Base-by-base conservation (phyloP, 73 alveolate genomes). In the Symbiodinium natans region DNA sequence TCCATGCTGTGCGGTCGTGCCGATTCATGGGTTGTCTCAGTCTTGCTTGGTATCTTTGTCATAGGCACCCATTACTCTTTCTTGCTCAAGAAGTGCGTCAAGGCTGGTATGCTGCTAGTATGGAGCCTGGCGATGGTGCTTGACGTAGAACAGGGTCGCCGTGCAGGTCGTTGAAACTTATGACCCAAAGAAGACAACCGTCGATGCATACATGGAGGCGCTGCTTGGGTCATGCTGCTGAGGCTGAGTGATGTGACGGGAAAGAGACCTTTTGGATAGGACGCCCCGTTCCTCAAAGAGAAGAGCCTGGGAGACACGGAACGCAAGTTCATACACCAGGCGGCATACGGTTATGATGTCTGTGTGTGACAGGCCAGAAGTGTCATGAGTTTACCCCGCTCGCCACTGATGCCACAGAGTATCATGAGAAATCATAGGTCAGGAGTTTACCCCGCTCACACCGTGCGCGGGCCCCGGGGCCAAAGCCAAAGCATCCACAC, bases 141-240 rank as follows among this genome's bases (percentile, higher is more conserved):
- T n/a, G n/a, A n/a, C 71, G 3, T 31, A 63, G 40, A 63, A 17
- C 36, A n/a, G 11, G 19, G 38, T 36, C 17, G 80, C 80, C 15
- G 17, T 38, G 71, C 46, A 92, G 98, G 90, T 92, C 41, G 19
- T 92, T 43, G 98, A 92, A 2, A 73, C 90, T 71, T 92, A 31
- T 34, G 98, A 92, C 52, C 98, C 98, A 2, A 92, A 82, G 82
- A 71, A 74, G 75, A 92, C 98, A 80, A 92, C 98, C 11, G 89
- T 92, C 52, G 98, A 92, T 92, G 98, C 98, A 21, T 92, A 73
- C 82, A 92, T 92, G 86, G 74, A 88, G 95, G 95, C 10, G 42
- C 40, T 54, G 13, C 74, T 54, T 15, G 21, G 21, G 74, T 13
- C 21, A 54, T 21, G 74, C 74, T 54, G 29, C 21, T 29, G 27